Evolutionary conservation across 805 yeast genomes (phyloP), one percentile per base, ranked within the genome.

Genomic region (Starmerella sirachaensis): DNA sequence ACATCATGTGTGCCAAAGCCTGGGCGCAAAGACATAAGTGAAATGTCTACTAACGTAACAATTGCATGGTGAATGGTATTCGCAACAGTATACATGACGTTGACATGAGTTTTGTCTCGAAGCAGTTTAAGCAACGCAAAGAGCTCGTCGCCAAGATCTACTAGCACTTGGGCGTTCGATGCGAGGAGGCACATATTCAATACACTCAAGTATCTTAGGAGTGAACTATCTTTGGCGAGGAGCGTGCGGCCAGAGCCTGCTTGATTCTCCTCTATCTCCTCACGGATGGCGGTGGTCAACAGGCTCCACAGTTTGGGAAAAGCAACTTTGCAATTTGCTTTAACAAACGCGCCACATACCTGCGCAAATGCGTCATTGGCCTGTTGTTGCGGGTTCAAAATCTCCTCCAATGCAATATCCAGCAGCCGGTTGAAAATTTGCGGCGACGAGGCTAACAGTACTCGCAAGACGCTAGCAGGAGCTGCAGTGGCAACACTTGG

Each of bases 221-320:
- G 59, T 14, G 76, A 70, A 21, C 77, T 78, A 57, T 91, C 97
- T 29, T 85, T 68, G n/a, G 81, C 81, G 19, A 75, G 65, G 18
- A 79, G 65, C 29, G 57, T 68, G 54, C 94, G 69, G 0, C 76
- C 62, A 1, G 70, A 59, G 3, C 96, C 97, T 0, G 96, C 96
- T 3, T 74, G 79, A 46, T 86, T 80, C 46, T 76, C 82, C 9
- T 62, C 61, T 16, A 88, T 65, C 52, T 88, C 94, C 23, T 68
- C 72, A 25, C 65, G 62, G 18, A 86, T 74, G 36, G 68, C 68
- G 5, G 63, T 63, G 33, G 67, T 59, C 14, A 79, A 57, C n/a
- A 64, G 50, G 0, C 62, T 55, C 25, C 69, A 65, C 19, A 72
- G 55, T 30, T 55, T 57, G 1, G 64, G 59, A 43, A 76, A 69